Evolutionary conservation across 306 rosid genomes (phyloP).

Genomic region (Lathyrus sativus): DNA sequence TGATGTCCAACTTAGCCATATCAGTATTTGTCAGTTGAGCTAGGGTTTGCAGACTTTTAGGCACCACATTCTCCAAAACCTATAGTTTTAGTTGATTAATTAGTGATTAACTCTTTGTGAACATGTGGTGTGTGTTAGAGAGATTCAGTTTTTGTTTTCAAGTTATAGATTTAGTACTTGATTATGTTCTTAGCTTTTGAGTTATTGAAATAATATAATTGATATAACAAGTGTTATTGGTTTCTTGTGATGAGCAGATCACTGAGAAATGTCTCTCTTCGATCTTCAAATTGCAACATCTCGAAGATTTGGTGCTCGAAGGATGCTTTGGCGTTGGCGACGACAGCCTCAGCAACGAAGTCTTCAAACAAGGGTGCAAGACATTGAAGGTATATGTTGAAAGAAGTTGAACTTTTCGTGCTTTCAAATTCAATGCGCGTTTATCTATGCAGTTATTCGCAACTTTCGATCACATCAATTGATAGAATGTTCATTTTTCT

Average conservation of each 20-base stretch:
- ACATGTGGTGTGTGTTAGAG: not conserved
- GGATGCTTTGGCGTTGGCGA: slow-evolving; percentile 90
- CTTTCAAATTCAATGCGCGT: not conserved
- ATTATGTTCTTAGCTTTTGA: slow-evolving; percentile 7
- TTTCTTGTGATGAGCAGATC: slow-evolving; percentile 56
- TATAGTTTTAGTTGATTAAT: not conserved
- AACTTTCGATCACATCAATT: slow-evolving; percentile 17
- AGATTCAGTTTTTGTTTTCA: not conserved
- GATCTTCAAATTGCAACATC: slow-evolving; percentile 66
- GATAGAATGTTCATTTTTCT: not conserved
- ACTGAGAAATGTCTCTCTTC: slow-evolving; percentile 80
- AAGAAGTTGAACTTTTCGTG: not conserved
- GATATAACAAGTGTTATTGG: slow-evolving; percentile 21
- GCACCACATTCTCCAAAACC: not conserved
- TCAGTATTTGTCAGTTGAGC: too few species aligned
- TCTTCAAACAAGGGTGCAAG: slow-evolving; percentile 68
- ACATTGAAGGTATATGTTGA: slow-evolving; percentile 65
- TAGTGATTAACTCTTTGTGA: not conserved
- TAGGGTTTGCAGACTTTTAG: too few species aligned
- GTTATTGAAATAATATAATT: slow-evolving; percentile 10
- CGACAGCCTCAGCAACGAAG: slow-evolving; percentile 52
- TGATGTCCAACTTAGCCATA: too few species aligned
- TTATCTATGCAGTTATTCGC: not conserved
- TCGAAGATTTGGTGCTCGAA: slow-evolving; percentile 85
- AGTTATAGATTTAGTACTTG: slow-evolving; percentile 30